These are phyloP conservation scores for Chlorociboria aeruginascens DNA, from an alignment of 495 filamentous ascomycete species.

Conservation along the genomic window DNA sequence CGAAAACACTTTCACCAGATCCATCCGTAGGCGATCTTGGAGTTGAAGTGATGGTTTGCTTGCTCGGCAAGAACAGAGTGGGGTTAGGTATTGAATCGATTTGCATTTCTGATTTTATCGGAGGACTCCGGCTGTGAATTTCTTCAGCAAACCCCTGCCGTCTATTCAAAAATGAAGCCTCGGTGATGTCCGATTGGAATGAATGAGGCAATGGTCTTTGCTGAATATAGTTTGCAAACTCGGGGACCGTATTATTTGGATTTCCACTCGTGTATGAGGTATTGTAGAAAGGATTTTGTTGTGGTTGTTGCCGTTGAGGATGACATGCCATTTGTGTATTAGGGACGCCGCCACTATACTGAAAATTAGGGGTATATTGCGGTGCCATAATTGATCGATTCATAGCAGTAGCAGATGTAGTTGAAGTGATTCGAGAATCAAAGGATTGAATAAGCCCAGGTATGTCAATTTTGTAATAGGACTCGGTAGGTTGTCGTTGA, in stretches of 20 bases:
- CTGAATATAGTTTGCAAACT: constrained; percentile 14
- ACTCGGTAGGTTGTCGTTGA: constrained; percentile 11
- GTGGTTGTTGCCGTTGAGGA: constrained; percentile 7
- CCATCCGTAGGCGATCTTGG: constrained; percentile 18
- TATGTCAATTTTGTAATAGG: constrained; percentile 18
- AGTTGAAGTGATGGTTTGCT: constrained; percentile 2
- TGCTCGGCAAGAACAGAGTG: constrained; percentile 3
- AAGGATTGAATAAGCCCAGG: constrained; percentile 19
- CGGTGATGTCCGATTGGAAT: constrained; percentile 7
- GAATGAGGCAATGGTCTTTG: constrained; percentile 11
- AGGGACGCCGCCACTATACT: constrained; percentile 7
- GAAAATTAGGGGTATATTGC: constrained; percentile 10
- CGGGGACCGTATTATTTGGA: constrained; percentile 7
- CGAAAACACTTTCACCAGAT: constrained; percentile 44
- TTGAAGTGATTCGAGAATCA: constrained; percentile 13
- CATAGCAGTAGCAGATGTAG: constrained; percentile 7
- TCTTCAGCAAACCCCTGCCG: constrained; percentile 15
- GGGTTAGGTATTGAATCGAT: constrained; percentile 6
- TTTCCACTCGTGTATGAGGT: constrained; percentile 3
- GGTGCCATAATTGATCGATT: constrained; percentile 17
- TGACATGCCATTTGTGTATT: constrained; percentile 7
- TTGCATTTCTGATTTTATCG: constrained; percentile 12
- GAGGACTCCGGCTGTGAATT: constrained; percentile 14
- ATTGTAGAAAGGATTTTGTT: constrained; percentile 17
- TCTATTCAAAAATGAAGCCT: constrained; percentile 1